A percentile compares a stretch with the other conserved stretches of the same genome.
Conservation (phyloP, 1,284 basidiomycete genomes). For the Sphaerobolus stellatus region DNA sequence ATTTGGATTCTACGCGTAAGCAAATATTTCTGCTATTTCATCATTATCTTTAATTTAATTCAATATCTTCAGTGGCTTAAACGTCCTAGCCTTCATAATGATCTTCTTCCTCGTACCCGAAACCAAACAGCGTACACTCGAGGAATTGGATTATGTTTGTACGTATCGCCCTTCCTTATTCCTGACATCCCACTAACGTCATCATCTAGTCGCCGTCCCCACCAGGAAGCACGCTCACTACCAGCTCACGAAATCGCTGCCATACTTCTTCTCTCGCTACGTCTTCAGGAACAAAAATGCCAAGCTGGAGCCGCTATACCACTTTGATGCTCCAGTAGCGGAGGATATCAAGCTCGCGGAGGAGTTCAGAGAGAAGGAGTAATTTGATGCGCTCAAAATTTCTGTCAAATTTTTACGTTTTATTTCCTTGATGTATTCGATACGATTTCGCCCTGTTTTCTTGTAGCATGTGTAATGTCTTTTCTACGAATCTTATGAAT, state of each 20-base stretch:
- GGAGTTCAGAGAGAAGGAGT: neutral
- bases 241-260: constrained; percentile 53
- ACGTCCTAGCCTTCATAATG: constrained; percentile 49
- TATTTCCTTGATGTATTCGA: too few relatives aligned
- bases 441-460: too few relatives aligned
- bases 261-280: constrained; percentile 61
- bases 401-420: too few relatives aligned
- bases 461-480: too few relatives aligned
- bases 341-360: constrained; percentile 16
- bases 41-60: constrained; percentile 20
- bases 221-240: constrained; percentile 54
- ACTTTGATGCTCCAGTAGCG: constrained; percentile 49
- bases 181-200: too few relatives aligned
- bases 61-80: constrained; percentile 37
- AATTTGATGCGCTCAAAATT: too few relatives aligned
- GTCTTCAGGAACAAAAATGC: constrained; percentile 47
- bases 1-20: constrained; percentile 51
- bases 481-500: too few relatives aligned
- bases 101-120: constrained; percentile 62
- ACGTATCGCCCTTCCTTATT: too few relatives aligned
- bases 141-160: constrained; percentile 58
- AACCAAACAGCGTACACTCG: constrained; percentile 69
- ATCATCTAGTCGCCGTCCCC: constrained; percentile 56
- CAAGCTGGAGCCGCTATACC: constrained; percentile 46
- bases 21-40: neutral